Base-by-base conservation (phyloP, 306 rosid genomes). In the Coriaria nepalensis region DNA sequence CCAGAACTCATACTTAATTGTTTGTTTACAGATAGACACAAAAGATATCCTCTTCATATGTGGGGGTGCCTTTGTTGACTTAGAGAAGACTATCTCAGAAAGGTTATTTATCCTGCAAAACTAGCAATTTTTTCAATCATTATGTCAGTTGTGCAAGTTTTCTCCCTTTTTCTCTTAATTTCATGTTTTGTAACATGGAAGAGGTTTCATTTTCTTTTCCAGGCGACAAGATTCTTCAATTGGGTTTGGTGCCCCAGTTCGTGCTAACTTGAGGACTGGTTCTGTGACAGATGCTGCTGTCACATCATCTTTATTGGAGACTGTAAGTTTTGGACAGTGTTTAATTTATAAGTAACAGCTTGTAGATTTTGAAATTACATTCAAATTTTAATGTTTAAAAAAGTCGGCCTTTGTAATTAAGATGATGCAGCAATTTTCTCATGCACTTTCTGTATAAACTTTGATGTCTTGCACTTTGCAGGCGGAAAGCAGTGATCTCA, bases 61-160 rank as follows among this genome's bases (percentile, higher is more conserved):
- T 55, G 98, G 98, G 48, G 95, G 98, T 50, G 95, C 98, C 48
- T 90, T 90, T 71, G 38, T 79, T 52, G 98, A 92, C 79, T 73
- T 90, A 12, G 98, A 92, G 82, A 92, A 92, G 71, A 92, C 98
- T 9, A 77, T 92, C 75, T 92, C 98, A 35, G 98, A 92, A 73
- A 92, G 98, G 98, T 92, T 64, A 45, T 56, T 20, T 20, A 20
- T 20, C 29, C 29, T 20, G 29, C 29, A 20, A 20, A 20, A 20
- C 29, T 20, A 20, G 29, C 29, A 20, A 20, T 1, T 1, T 20
- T 20, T 20, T 20, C 3, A 20, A 20, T 20, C 40, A 40, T 53
- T 40, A 64, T 59, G 54, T 57, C 60, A 63, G 52, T 42, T 49
- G 33, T 29, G 9, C 38, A 6, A 7, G 15, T 41, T 53, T 37